Base-by-base conservation (phyloP, 2,329 filamentous ascomycete genomes). In the Scedosporium aurantiacum region DNA sequence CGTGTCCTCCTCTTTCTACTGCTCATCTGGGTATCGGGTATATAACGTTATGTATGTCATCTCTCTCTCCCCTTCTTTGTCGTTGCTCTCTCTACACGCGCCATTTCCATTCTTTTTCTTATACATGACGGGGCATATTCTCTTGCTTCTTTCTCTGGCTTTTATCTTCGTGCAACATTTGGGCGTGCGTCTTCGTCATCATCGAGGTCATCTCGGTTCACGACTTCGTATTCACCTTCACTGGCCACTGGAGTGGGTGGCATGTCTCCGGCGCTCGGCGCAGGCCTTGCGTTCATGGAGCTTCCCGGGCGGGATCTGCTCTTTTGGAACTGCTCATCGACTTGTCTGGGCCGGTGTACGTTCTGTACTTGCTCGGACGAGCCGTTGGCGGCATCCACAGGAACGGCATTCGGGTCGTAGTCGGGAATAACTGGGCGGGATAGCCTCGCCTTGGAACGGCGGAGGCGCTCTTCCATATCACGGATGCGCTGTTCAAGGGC, bases 401-500 rank as follows among this genome's bases (percentile, higher is more conserved):
- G 10, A 37, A 10, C 32, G 32, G 32, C 8, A 37, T 37, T 37
- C 3, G 32, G 32, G 6, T 37, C 32, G 10, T 37, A 37, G 60
- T 56, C 32, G 57, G 57, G 32, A 60, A 64, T 43, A 45, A 23
- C 7, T n/a, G 14, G 28, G 16, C 37, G 54, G 25, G 41, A 45
- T 32, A 45, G 23, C 25, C 27, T 43, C 18, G 23, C 21, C 52
- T 61, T 40, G 63, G 62, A 63, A 73, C 67, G 68, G 67, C 76
- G 83, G 60, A 97, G 81, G 54, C 88, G 87, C 67, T 88, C 82
- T 75, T 97, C 92, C 75, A 94, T 91, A 69, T 91, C 91, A 67
- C 85, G 87, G 68, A 97, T 84, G 67, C 86, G 87, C 60, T 85
- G 85, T 75, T 97, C 91, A 69, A 97, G 86, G 62, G 87, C 85